Evolutionary conservation across 148 eudicot genomes (phyloP), one percentile per base, ranked within the genome.

Genomic region (Persicaria tinctoria): DNA sequence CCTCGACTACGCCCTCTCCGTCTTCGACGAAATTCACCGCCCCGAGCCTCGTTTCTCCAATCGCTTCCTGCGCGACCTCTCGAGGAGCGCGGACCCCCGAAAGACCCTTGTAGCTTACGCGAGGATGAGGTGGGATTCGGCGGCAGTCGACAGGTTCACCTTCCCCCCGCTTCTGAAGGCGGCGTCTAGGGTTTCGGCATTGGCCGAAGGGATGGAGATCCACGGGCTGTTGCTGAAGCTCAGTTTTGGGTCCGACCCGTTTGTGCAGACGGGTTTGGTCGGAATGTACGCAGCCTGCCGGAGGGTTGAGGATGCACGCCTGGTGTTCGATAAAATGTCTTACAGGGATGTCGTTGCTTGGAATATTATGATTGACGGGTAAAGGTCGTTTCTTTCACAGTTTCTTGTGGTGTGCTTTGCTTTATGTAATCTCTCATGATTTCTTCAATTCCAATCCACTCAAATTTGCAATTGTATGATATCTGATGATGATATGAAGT

Each of bases 221-320:
- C 91, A 88, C 81, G 87, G 89, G 74, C 73, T 88, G 78, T 81
- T 68, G 10, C 60, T 54, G 17, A 88, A 88, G 32, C 69, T 86
- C 75, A 87, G 83, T 11, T 86, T 74, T 68, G 83, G 32, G 6
- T 70, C 74, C 0, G 89, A 88, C 80, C 82, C 89, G 11, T 88
- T 82, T 79, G 83, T 88, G 70, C 83, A 88, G 78, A 88, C 91
- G 60, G 83, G 80, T 27, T 64, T 88, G 79, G 77, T 86, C 6
- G 72, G 82, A 2, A 76, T 88, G 86, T 88, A 88, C 41, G 75
- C 76, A 1, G 76, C 79, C 4, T 82, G 87, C 73, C 86, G 89
- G 16, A 48, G 77, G 13, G 76, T 88, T 62, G 20, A 27, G 20
- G 86, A 84, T 8, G 89, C 89, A 8, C 83, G 89, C 44, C 4